These are phyloP conservation scores for Kwoniella mangroviensis DNA, from an alignment of 768 basidiomycete genomes.

Conservation along the genomic window DNA sequence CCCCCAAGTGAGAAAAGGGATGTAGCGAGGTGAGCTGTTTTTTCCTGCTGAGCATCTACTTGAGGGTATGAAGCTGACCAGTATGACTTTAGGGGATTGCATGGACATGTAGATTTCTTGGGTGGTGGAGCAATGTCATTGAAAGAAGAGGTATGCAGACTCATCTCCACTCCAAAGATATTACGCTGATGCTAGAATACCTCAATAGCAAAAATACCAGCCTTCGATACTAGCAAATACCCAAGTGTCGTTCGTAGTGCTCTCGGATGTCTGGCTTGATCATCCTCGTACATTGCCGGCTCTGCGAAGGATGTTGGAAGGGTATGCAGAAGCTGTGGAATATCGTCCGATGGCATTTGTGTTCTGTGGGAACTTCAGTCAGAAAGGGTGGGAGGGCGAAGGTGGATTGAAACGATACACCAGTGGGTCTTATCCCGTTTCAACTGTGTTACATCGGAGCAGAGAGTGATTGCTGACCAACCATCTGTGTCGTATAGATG, in stretches of 20 bases:
- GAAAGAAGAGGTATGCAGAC: slow-evolving; percentile 76
- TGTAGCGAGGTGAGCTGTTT: slow-evolving; percentile 69
- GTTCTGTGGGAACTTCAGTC: slow-evolving; percentile 93
- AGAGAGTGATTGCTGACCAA: not conserved
- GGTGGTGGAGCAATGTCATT: slow-evolving; percentile 91
- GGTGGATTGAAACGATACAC: slow-evolving; percentile 79
- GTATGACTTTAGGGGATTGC: slow-evolving; percentile 70
- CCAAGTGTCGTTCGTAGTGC: slow-evolving; percentile 84
- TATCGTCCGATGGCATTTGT: slow-evolving; percentile 89
- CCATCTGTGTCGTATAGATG: slow-evolving; percentile 32
- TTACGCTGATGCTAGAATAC: not conserved
- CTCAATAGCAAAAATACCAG: slow-evolving; percentile 53
- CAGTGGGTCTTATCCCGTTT: slow-evolving; percentile 62
- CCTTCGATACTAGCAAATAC: slow-evolving; percentile 54
- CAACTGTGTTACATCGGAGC: not conserved
- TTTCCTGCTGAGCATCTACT: not conserved
- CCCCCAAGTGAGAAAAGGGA: slow-evolving; percentile 92
- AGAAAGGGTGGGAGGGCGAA: slow-evolving; percentile 77
- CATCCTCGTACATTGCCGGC: slow-evolving; percentile 79
- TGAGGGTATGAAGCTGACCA: slow-evolving; percentile 13
- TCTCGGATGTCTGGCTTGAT: slow-evolving; percentile 97
- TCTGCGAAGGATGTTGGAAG: slow-evolving; percentile 80
- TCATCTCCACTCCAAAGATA: not conserved
- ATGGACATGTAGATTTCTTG: slow-evolving; percentile 94
- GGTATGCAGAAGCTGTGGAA: slow-evolving; percentile 73